Conservation (phyloP, 495 filamentous ascomycete species). For the Saxispiralis lemnorum region DNA sequence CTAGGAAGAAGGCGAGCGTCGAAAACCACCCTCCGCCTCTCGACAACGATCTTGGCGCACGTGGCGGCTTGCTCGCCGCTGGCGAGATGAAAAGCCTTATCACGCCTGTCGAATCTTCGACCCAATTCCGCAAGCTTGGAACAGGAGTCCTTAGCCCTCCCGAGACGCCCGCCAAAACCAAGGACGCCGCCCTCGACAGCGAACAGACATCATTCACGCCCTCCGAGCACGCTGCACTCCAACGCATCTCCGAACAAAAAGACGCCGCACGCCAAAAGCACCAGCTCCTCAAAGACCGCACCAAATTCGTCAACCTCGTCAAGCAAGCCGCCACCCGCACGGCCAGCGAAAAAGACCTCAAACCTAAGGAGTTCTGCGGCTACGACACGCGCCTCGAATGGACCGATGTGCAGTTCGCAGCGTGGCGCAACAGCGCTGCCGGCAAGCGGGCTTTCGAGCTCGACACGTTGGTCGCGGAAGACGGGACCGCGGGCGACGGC, state of each 20-base stretch:
- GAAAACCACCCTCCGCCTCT: slow-evolving; percentile 19
- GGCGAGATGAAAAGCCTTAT: slow-evolving; percentile 40
- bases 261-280: slow-evolving; percentile 16
- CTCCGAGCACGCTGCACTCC: slow-evolving; percentile 15
- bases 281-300: slow-evolving; percentile 23
- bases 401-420: slow-evolving; percentile 41
- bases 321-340: slow-evolving; percentile 18
- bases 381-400: slow-evolving; percentile 44
- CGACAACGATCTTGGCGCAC: slow-evolving; percentile 33
- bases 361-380: slow-evolving; percentile 45
- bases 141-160: slow-evolving; percentile 28
- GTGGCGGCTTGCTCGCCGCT: slow-evolving; percentile 39
- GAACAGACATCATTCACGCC: slow-evolving; percentile 11
- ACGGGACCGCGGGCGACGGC: background rate
- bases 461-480: slow-evolving; percentile 11
- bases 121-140: slow-evolving; percentile 41
- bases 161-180: slow-evolving; percentile 13
- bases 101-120: slow-evolving; percentile 29
- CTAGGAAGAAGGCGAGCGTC: slow-evolving; percentile 10
- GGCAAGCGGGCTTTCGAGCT: slow-evolving; percentile 19
- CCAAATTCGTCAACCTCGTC: slow-evolving; percentile 22
- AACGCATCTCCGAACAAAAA: slow-evolving; percentile 16
- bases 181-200: background rate
- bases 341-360: slow-evolving; percentile 22
- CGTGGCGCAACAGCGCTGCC: slow-evolving; percentile 19